Evolutionary conservation across 805 yeast genomes (phyloP), one percentile per base, ranked within the genome.

Genomic region (Ogataea naganishii): DNA sequence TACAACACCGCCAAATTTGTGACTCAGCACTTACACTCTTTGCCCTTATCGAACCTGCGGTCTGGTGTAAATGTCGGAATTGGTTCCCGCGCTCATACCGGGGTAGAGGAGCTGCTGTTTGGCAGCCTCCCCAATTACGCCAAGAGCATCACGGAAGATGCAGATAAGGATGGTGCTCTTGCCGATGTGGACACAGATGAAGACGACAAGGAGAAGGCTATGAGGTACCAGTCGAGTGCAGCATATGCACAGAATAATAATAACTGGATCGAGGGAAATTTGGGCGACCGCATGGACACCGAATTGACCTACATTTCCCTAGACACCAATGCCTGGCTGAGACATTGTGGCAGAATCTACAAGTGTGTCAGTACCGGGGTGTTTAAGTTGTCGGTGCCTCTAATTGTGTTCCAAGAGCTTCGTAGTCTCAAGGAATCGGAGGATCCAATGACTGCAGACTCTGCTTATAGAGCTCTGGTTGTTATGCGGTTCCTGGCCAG

Each of bases 311-410:
- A 64, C 42, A 64, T 80, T 32, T 70, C 83, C 1, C 58, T 81
- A 33, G 94, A 81, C 52, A 80, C 92, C 2, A 80, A 82, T 39
- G 72, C 80, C 34, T 81, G 89, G 88, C 57, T 81, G 39, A 78
- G 80, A 43, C 88, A 80, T 45, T 80, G 86, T 49, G 94, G 89
- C 2, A 66, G 79, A 37, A 62, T 81, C 14, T 81, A 66, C 56
- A 81, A 81, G 48, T 72, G 83, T 41, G 68, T 79, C 9, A 63
- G 77, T 19, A 69, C 71, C 39, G 66, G 64, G 10, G 68, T 79
- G 3, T 64, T 81, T 36, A 72, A 66, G 37, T 58, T 76, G 15
- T 69, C 75, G 41, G 72, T 80, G 4, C 88, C 92, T 24, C 58
- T 81, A 34, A 76, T 82, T 13, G 84, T 81, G 5, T 81, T 80